phyloP scores from a whole-genome alignment of 441 rosid genomes.

The Bocquillonia castaneifolia region DNA sequence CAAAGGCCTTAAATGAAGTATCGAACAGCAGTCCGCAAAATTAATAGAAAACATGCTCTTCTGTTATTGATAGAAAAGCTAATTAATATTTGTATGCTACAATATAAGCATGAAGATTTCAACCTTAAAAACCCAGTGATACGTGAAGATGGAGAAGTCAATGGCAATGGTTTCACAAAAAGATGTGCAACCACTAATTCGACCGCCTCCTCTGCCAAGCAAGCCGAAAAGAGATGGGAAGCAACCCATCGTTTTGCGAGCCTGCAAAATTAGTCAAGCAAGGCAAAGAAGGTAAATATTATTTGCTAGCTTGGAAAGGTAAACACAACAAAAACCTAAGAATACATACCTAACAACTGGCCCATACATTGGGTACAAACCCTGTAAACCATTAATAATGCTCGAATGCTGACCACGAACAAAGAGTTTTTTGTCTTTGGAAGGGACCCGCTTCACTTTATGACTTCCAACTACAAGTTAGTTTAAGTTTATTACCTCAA shows the following conservation, averaged over 20 bases:
- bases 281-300: not conserved
- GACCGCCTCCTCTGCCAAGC: slow-evolving; percentile 80
- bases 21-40: not conserved
- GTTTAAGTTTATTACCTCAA: slow-evolving; percentile 18
- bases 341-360: slow-evolving; percentile 60
- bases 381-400: slow-evolving; percentile 81
- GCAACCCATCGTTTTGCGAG: slow-evolving; percentile 94
- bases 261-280: slow-evolving; percentile 36
- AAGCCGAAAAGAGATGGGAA: slow-evolving; percentile 86
- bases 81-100: slow-evolving; percentile 1
- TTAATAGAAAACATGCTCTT: not conserved
- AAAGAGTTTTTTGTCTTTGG: slow-evolving; percentile 63
- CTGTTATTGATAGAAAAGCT: slow-evolving; percentile 1
- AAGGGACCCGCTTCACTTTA: slow-evolving; percentile 51
- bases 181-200: slow-evolving; percentile 80
- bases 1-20: not conserved
- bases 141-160: slow-evolving; percentile 70
- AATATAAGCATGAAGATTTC: slow-evolving; percentile 12
- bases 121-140: slow-evolving; percentile 86
- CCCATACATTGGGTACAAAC: slow-evolving; percentile 56
- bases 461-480: slow-evolving; percentile 47
- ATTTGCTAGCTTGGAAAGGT: not conserved
- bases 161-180: slow-evolving; percentile 77
- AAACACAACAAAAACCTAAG: not conserved
- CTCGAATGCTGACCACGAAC: slow-evolving; percentile 81